phyloP scores from a whole-genome alignment of 805 yeast species.

The Cyberlindnera lachancei region DNA sequence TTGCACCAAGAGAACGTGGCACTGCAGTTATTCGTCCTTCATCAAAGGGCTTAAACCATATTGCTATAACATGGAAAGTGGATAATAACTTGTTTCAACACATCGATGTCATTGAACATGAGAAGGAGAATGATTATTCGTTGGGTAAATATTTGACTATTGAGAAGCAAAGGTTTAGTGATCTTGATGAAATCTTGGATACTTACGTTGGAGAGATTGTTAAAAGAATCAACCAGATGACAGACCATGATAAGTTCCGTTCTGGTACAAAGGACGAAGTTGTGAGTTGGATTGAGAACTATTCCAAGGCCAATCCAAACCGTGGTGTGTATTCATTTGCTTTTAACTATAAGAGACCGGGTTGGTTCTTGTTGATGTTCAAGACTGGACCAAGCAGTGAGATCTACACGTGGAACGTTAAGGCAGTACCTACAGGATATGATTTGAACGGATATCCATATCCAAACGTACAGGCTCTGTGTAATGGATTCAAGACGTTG shows the following conservation, averaged over 20 bases:
- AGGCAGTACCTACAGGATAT: constrained; percentile 83
- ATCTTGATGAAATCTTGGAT: constrained; percentile 88
- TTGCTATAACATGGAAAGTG: constrained; percentile 95
- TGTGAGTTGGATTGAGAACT: constrained; percentile 78
- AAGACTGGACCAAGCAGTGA: constrained; percentile 67
- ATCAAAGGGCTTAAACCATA: constrained; percentile 77
- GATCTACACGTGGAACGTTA: constrained; percentile 82
- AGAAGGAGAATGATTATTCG: constrained; percentile 53
- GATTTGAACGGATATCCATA: constrained; percentile 72
- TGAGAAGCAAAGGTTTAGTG: constrained; percentile 66
- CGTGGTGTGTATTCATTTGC: constrained; percentile 89
- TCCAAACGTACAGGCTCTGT: constrained; percentile 80
- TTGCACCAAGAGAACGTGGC: constrained; percentile 86
- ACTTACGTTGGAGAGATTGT: constrained; percentile 81
- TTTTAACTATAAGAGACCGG: constrained; percentile 84
- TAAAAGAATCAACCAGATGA: constrained; percentile 75
- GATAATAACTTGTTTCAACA: constrained; percentile 89
- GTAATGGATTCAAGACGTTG: constrained; percentile 88
- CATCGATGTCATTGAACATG: constrained; percentile 73
- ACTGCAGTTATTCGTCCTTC: constrained; percentile 93
- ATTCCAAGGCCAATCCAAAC: constrained; percentile 84
- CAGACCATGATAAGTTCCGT: constrained; percentile 81
- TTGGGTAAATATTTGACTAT: constrained; percentile 55
- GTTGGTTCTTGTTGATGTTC: constrained; percentile 86
- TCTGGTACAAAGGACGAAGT: constrained; percentile 74